Evolutionary conservation across 1,139 yeast species (phyloP), one percentile per base, ranked within the genome.

Genomic region (Wickerhamiella infanticola): DNA sequence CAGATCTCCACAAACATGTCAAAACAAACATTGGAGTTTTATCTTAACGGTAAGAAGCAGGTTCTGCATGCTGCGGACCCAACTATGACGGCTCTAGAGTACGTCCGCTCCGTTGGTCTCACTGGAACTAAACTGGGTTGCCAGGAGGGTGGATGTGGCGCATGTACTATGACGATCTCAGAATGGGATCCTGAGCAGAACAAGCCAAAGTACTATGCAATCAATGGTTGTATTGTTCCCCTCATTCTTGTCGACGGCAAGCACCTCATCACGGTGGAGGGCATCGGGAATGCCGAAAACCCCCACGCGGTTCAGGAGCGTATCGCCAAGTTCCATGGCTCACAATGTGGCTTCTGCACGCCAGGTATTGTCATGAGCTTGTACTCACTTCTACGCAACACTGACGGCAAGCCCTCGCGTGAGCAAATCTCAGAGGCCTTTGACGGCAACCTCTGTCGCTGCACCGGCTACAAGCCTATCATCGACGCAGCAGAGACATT

Each of bases 321-420:
- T 18, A 66, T 69, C 35, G 73, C 72, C 9, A 59, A 65, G 44
- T 64, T 65, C 51, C 72, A 69, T 48, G 73, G 73, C n/a, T 67
- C 73, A 1, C 73, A 69, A 52, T 69, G 73, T 51, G 73, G 73
- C 3, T 69, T 68, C 51, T 69, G 73, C 50, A 69, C 73, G 4
- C 73, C 73, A 0, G 73, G 73, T 2, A 68, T 68, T 43, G 71
- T 69, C n/a, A 68, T 68, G 73, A 64, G 69, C 38, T 51, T 69
- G 43, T 68, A 68, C 43, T 63, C 71, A 1, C 52, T 68, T 45
- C 51, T 69, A 27, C 56, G 73, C 27, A 60, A 65, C 40, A 60
- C 63, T 33, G 57, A 64, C 24, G 67, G 68, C 35, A 52, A 53
- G 25, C 72, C 70, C 5, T 55, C 65, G 2, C 62, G 63, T 45